Percentiles rank a stretch among this genome's conserved stretches.
Conservation (phyloP, 306 rosid genomes). For the Hippophae rhamnoides region DNA sequence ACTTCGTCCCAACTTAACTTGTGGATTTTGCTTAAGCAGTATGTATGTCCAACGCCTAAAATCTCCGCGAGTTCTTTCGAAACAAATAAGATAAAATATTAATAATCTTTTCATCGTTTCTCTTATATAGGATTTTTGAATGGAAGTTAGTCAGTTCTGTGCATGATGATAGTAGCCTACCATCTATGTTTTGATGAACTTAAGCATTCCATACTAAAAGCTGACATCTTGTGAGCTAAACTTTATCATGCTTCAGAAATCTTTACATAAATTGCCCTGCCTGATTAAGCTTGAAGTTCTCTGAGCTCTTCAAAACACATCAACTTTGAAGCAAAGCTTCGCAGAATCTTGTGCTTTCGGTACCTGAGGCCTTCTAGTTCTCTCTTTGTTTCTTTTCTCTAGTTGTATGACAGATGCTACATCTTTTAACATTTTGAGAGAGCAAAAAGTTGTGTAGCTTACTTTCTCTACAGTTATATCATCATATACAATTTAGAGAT, state of each 20-base stretch:
- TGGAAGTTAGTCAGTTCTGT: not conserved
- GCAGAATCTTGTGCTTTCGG: not conserved
- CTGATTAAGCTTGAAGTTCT: not conserved
- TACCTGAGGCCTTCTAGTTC: not conserved
- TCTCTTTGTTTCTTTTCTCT: not conserved
- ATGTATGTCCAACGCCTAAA: constrained; percentile 21
- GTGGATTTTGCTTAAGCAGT: constrained; percentile 21
- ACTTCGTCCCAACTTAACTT: constrained; percentile 30
- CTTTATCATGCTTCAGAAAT: not conserved
- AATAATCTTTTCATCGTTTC: not conserved
- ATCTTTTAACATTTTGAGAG: not conserved
- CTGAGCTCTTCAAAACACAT: not conserved
- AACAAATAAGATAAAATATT: constrained; percentile 10
- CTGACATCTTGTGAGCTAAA: not conserved
- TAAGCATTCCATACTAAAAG: not conserved
- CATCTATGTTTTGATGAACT: not conserved
- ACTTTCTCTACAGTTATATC: not conserved
- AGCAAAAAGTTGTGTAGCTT: not conserved
- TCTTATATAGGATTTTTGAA: constrained; percentile 4
- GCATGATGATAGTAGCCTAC: not conserved
- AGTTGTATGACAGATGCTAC: not conserved
- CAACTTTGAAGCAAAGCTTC: not conserved
- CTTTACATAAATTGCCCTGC: not conserved
- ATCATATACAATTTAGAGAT: not conserved
- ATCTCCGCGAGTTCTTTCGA: constrained; percentile 21